Percentiles rank a stretch among this genome's conserved stretches.
These are phyloP conservation scores for Wickerhamiella pararugosa DNA, from an alignment of 1,139 yeast species.

Conservation along the genomic window DNA sequence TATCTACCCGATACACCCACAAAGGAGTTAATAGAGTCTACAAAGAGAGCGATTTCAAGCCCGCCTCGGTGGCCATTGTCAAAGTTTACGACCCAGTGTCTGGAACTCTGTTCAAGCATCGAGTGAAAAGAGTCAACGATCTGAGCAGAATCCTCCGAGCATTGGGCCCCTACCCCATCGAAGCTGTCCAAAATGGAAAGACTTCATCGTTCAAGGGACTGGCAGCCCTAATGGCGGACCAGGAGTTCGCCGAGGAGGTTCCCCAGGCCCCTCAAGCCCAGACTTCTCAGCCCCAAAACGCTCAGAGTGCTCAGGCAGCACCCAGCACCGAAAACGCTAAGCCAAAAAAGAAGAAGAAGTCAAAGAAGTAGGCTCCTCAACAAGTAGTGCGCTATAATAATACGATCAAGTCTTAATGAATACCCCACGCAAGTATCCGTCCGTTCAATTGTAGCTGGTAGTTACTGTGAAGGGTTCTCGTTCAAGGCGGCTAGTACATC, in stretches of 20 bases:
- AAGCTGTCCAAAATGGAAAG: conserved; percentile 12
- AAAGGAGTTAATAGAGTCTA: conserved; percentile 20
- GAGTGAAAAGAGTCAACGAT: conserved; percentile 57
- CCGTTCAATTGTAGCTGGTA: no score
- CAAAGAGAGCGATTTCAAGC: conserved; percentile 20
- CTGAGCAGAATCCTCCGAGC: conserved; percentile 64
- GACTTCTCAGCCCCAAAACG: not conserved
- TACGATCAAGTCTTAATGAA: not conserved
- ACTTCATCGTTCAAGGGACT: conserved; percentile 16
- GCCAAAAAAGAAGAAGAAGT: conserved; percentile 11
- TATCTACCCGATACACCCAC: conserved; percentile 36
- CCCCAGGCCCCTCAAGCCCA: not conserved
- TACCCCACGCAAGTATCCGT: no score
- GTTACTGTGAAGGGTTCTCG: no score
- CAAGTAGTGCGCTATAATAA: not conserved
- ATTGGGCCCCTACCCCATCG: conserved; percentile 76
- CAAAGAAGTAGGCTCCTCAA: conserved; percentile 1
- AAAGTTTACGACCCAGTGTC: conserved; percentile 59
- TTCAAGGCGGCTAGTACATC: no score
- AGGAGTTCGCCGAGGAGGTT: conserved; percentile 13
- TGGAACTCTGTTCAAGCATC: conserved; percentile 51
- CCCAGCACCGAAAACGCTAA: conserved; percentile 5
- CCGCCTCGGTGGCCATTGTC: conserved; percentile 26
- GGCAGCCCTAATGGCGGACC: conserved; percentile 22
- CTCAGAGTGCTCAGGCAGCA: not conserved